phyloP scores from a whole-genome alignment of 108 stramenopile species.

The Fragilaria radians region DNA sequence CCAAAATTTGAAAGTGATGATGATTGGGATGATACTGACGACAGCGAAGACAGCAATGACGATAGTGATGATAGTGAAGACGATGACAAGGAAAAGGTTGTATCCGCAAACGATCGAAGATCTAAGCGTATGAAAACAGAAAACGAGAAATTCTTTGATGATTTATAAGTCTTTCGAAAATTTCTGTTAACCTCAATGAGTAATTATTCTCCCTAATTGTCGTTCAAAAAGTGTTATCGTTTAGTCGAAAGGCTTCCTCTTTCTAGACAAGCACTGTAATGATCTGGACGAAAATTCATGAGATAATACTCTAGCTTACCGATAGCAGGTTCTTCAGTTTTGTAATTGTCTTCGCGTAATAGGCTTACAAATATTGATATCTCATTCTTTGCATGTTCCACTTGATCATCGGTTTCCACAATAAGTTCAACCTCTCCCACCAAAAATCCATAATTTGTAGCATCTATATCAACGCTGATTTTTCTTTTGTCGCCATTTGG shows the following conservation, averaged over 20 bases:
- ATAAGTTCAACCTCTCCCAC: constrained; percentile 54
- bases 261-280: constrained; percentile 26
- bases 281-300: constrained; percentile 20
- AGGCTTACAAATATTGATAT: constrained; percentile 14
- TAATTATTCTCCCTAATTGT: too few species aligned
- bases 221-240: neutral
- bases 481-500: neutral
- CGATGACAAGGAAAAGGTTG: constrained; percentile 31
- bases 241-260: constrained; percentile 15
- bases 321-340: constrained; percentile 11
- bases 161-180: constrained; percentile 52
- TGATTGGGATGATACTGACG: constrained; percentile 69
- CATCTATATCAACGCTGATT: constrained; percentile 37
- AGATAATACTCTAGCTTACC: constrained; percentile 53
- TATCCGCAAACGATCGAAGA: constrained; percentile 28
- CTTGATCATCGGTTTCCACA: constrained; percentile 12
- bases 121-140: constrained; percentile 62
- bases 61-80: constrained; percentile 48
- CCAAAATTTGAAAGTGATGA: constrained; percentile 44
- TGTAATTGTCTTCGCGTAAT: constrained; percentile 1
- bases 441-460: constrained; percentile 34
- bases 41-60: constrained; percentile 28
- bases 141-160: constrained; percentile 80
- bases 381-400: constrained; percentile 11
- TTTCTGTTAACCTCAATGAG: too few species aligned